phyloP scores from a whole-genome alignment of 306 rosid species.

The Fragaria iinumae region DNA sequence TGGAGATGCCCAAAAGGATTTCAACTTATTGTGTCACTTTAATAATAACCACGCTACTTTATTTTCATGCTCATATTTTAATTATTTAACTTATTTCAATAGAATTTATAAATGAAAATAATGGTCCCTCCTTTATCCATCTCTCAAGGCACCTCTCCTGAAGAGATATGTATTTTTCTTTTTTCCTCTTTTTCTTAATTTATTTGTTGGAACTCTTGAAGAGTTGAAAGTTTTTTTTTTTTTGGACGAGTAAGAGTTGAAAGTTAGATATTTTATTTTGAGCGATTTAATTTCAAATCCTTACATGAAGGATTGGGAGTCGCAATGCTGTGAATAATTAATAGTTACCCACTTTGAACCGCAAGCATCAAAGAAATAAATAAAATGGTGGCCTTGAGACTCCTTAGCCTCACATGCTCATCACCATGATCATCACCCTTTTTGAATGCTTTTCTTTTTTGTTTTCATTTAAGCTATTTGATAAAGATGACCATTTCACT shows the following conservation, averaged over 20 bases:
- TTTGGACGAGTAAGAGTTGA: background rate
- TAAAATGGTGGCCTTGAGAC: slow-evolving; percentile 32
- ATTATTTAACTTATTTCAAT: background rate
- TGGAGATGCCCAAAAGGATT: slow-evolving; percentile 20
- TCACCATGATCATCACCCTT: slow-evolving; percentile 50
- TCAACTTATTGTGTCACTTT: slow-evolving; percentile 22
- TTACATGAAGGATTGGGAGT: slow-evolving; percentile 33
- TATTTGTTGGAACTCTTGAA: slow-evolving; percentile 21
- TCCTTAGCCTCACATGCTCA: slow-evolving; percentile 45
- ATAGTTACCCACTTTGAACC: slow-evolving; percentile 38
- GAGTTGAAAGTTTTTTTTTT: slow-evolving; percentile 14
- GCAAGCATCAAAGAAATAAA: slow-evolving; percentile 20
- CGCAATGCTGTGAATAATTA: slow-evolving; percentile 25
- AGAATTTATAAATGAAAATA: background rate
- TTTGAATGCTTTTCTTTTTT: slow-evolving; percentile 19
- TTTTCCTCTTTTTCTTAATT: too few species aligned
- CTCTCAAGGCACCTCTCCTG: slow-evolving; percentile 7
- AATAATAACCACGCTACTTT: slow-evolving; percentile 52
- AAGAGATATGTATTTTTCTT: background rate
- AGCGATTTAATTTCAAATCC: background rate
- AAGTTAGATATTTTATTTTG: slow-evolving; percentile 9
- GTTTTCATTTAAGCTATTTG: background rate
- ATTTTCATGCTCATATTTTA: slow-evolving; percentile 30
- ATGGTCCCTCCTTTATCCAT: slow-evolving; percentile 39
- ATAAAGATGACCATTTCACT: background rate